Evolutionary conservation across 2,329 filamentous ascomycete species (phyloP).

Genomic region (Knufia petricola): DNA sequence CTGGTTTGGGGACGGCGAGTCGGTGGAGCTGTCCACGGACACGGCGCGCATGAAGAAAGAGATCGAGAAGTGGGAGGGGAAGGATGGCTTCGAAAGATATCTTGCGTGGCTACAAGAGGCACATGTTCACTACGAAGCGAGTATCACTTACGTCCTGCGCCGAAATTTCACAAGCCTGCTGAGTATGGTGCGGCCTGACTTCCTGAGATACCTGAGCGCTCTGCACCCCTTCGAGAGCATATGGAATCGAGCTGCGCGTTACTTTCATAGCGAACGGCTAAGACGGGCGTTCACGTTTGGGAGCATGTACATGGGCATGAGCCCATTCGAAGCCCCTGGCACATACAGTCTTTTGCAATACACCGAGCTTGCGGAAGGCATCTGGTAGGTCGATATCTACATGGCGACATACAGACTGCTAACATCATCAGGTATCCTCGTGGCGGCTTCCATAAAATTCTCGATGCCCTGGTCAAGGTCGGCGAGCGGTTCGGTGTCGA

Average conservation of each 20-base stretch:
- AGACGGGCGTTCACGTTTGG: conserved; percentile 65
- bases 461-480: conserved; percentile 55
- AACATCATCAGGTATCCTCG: conserved; percentile 28
- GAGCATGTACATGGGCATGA: conserved; percentile 79
- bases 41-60: conserved; percentile 60
- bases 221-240: conserved; percentile 65
- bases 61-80: conserved; percentile 64
- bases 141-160: conserved; percentile 54
- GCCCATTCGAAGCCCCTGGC: conserved; percentile 63
- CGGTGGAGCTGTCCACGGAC: conserved; percentile 57
- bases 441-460: conserved; percentile 59
- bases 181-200: conserved; percentile 49
- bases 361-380: conserved; percentile 64
- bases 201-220: conserved; percentile 49
- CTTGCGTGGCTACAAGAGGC: conserved; percentile 57
- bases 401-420: background rate
- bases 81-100: conserved; percentile 61
- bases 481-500: conserved; percentile 53
- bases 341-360: conserved; percentile 68
- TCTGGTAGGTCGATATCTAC: conserved; percentile 49
- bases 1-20: conserved; percentile 59
- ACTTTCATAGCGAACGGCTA: conserved; percentile 61
- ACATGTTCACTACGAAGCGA: conserved; percentile 61
- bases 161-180: conserved; percentile 56
- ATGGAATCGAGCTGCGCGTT: conserved; percentile 54